These are phyloP conservation scores for Orychophragmus violaceus DNA, from an alignment of 345 rosid species.

Conservation along the genomic window DNA sequence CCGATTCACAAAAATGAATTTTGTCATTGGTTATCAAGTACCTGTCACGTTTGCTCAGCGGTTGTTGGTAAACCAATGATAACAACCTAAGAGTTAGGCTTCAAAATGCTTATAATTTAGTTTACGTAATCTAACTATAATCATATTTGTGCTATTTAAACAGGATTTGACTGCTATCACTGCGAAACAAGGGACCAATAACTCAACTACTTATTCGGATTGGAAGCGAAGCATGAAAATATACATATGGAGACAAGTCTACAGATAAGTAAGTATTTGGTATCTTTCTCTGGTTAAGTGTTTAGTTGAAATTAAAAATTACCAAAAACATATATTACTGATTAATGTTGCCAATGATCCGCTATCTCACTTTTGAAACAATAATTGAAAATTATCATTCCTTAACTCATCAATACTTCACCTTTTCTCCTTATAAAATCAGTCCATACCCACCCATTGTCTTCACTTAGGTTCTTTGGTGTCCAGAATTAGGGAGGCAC, in stretches of 20 bases:
- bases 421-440: neutral
- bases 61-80: slow-evolving; percentile 16
- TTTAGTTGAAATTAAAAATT: neutral
- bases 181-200: neutral
- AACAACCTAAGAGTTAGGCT: slow-evolving; percentile 15
- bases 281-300: neutral
- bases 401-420: slow-evolving; percentile 12
- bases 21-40: slow-evolving; percentile 7
- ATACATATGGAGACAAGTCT: neutral
- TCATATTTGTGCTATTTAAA: slow-evolving; percentile 2
- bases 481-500: slow-evolving; percentile 23
- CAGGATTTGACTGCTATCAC: slow-evolving; percentile 8
- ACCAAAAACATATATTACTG: neutral
- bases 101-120: slow-evolving; percentile 1
- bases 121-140: slow-evolving; percentile 14
- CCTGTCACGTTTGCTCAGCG: slow-evolving; percentile 5
- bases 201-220: slow-evolving; percentile 1
- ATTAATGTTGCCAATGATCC: neutral
- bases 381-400: slow-evolving; percentile 8
- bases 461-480: slow-evolving; percentile 13
- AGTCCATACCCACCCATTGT: neutral
- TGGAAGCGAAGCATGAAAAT: neutral
- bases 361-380: neutral
- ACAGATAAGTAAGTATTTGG: neutral
- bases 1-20: neutral